phyloP scores from a whole-genome alignment of 176 grass and related monocot genomes.

The Thinopyrum elongatum region DNA sequence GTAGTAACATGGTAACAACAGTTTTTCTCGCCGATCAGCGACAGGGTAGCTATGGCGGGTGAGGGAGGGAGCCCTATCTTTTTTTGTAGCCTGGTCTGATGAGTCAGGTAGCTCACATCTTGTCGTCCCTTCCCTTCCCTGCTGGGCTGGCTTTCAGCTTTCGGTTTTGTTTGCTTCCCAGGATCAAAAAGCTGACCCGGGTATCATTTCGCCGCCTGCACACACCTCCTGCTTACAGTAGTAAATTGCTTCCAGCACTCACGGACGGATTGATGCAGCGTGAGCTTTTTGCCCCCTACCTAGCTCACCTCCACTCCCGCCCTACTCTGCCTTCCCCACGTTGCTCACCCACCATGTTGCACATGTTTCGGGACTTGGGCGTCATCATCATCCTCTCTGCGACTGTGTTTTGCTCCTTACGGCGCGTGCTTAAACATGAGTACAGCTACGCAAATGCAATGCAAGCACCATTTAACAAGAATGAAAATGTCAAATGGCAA shows the following conservation, averaged over 20 bases:
- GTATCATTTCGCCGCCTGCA: constrained; percentile 43
- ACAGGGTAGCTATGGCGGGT: background rate
- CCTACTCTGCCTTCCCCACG: background rate
- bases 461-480: no score
- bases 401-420: no score
- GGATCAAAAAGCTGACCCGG: constrained; percentile 41
- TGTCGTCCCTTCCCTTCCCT: constrained; percentile 15
- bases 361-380: constrained; percentile 4
- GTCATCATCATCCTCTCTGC: background rate
- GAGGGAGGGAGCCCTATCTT: background rate
- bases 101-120: constrained; percentile 12
- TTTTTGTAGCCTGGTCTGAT: background rate
- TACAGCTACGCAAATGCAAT: no score
- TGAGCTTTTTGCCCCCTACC: background rate
- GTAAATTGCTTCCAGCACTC: background rate
- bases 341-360: background rate
- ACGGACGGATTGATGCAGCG: background rate
- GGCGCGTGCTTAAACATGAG: no score
- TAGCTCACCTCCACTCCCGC: background rate
- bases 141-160: constrained; percentile 14
- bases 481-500: no score
- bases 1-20: background rate
- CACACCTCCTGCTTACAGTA: background rate
- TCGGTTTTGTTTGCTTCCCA: constrained; percentile 54
- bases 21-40: background rate